Evolutionary conservation across 2,329 filamentous ascomycete genomes (phyloP).

Genomic region (Diatrype stigma): DNA sequence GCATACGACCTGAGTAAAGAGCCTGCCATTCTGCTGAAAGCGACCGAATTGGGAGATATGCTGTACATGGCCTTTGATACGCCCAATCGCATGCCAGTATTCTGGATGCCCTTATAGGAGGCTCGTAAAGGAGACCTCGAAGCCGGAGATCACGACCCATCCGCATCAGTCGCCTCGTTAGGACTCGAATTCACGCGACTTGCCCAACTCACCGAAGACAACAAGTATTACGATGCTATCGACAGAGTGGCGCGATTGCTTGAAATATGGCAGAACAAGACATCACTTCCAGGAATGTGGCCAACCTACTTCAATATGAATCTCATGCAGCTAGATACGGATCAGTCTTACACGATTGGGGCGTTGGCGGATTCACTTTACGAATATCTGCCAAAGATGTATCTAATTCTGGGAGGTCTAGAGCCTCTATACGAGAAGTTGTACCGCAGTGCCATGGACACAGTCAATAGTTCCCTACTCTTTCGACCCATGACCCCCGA

Average conservation of each 20-base stretch:
- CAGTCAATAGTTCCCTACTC: slow-evolving; percentile 58
- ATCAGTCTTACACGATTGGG: slow-evolving; percentile 46
- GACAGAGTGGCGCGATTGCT: slow-evolving; percentile 69
- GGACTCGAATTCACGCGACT: slow-evolving; percentile 68
- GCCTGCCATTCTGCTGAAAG: slow-evolving; percentile 37
- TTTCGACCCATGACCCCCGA: slow-evolving; percentile 65
- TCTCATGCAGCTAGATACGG: slow-evolving; percentile 39
- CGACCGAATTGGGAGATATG: slow-evolving; percentile 43
- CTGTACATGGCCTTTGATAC: slow-evolving; percentile 46
- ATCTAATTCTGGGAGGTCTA: slow-evolving; percentile 61
- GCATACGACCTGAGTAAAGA: slow-evolving; percentile 43
- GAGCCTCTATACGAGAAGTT: slow-evolving; percentile 58
- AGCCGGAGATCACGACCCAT: slow-evolving; percentile 32
- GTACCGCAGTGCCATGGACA: slow-evolving; percentile 58
- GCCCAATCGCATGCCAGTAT: slow-evolving; percentile 46
- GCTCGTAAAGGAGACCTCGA: slow-evolving; percentile 31
- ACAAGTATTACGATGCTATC: slow-evolving; percentile 72
- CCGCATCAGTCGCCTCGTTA: slow-evolving; percentile 51
- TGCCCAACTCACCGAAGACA: slow-evolving; percentile 63
- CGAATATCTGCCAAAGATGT: slow-evolving; percentile 59
- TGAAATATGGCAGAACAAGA: slow-evolving; percentile 63
- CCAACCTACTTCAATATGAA: slow-evolving; percentile 59
- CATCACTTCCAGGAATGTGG: slow-evolving; percentile 74
- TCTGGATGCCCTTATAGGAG: slow-evolving; percentile 50
- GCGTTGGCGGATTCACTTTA: slow-evolving; percentile 53